Evolutionary conservation across 306 rosid species (phyloP).

Genomic region (Rosa chinensis): DNA sequence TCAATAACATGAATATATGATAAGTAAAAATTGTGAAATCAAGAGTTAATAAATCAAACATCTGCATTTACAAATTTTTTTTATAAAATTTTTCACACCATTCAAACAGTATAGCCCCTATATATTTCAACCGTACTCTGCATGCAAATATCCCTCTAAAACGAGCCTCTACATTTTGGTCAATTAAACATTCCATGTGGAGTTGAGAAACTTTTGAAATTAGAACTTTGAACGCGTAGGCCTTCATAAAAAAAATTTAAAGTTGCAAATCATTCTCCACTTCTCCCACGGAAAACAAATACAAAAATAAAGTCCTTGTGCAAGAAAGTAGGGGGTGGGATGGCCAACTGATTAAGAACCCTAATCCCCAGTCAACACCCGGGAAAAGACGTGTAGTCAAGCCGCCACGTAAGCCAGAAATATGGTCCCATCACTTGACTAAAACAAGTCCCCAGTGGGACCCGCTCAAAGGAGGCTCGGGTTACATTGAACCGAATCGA

Average conservation of each 20-base stretch:
- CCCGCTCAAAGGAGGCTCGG: background rate
- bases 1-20: too few relatives aligned
- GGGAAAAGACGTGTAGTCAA: background rate
- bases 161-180: too few relatives aligned
- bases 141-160: too few relatives aligned
- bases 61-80: too few relatives aligned
- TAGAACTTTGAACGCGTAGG: background rate
- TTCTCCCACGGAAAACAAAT: background rate
- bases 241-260: background rate
- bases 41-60: too few relatives aligned
- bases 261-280: background rate
- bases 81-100: too few relatives aligned
- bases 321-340: background rate
- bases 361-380: background rate
- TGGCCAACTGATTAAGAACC: background rate
- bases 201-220: background rate
- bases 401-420: conserved; percentile 4
- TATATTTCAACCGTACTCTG: too few relatives aligned
- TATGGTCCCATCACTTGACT: conserved; percentile 14
- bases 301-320: background rate
- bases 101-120: too few relatives aligned
- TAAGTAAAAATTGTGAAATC: too few relatives aligned
- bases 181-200: too few relatives aligned
- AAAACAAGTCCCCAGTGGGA: background rate
- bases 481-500: conserved; percentile 4